Evolutionary conservation across 208 protist genomes (phyloP).

Genomic region (Acanthamoeba culbertsoni): DNA sequence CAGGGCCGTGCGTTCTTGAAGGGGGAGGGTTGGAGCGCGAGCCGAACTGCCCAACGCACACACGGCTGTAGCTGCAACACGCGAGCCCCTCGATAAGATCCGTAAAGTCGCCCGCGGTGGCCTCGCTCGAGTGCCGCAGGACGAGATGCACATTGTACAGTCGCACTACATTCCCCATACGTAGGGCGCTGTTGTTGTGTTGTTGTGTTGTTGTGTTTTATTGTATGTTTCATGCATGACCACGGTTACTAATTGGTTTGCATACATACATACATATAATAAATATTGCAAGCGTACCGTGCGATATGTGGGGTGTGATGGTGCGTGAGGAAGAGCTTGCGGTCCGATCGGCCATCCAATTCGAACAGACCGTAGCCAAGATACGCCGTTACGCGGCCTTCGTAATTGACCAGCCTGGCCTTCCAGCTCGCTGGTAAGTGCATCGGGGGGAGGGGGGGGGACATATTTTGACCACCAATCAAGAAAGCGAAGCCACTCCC

Average conservation of each 20-base stretch:
- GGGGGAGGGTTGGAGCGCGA: not conserved
- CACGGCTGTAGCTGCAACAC: conserved; percentile 3
- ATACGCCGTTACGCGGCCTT: not conserved
- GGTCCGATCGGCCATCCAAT: not conserved
- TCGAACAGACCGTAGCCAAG: not conserved
- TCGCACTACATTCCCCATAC: not conserved
- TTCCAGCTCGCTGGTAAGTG: not conserved
- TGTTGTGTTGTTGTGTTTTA: no score
- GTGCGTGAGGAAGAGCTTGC: not conserved
- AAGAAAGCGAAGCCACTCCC: not conserved
- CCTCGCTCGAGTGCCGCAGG: not conserved
- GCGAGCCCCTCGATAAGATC: not conserved
- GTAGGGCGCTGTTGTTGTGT: not conserved
- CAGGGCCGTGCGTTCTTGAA: not conserved
- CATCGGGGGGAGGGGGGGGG: no score
- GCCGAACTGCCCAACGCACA: not conserved
- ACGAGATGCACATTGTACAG: conserved; percentile 13
- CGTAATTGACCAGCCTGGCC: not conserved
- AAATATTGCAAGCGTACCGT: no score
- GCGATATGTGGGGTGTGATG: not conserved
- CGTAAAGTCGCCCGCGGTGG: not conserved
- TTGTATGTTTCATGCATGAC: no score
- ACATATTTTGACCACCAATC: not conserved
- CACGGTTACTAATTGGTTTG: no score
- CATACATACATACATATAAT: no score